phyloP scores from a whole-genome alignment of 192 early-diverging fungal genomes.

The Phycomyces nitens region DNA sequence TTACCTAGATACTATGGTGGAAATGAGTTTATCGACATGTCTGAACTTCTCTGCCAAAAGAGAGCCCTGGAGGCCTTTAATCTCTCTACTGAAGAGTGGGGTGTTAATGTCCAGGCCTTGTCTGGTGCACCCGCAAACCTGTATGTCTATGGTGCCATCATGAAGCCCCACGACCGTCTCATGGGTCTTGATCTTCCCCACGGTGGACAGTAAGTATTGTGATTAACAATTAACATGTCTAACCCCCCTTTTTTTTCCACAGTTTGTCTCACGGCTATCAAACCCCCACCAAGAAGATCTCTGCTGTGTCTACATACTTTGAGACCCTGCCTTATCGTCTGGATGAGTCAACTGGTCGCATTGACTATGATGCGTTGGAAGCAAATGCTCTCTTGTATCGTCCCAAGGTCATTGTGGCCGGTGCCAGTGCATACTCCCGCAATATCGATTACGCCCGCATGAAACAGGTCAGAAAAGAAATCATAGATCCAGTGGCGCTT shows the following conservation, averaged over 20 bases:
- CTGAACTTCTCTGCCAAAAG: conserved; percentile 90
- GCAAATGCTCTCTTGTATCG: conserved; percentile 78
- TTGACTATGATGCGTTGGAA: conserved; percentile 91
- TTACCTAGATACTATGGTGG: conserved; percentile 92
- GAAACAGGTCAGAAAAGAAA: conserved; percentile 41
- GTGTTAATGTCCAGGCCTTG: conserved; percentile 96
- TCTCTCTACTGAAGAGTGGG: conserved; percentile 84
- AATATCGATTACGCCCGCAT: conserved; percentile 92
- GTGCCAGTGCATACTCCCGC: conserved; percentile 91
- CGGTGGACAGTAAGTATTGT: conserved; percentile 90
- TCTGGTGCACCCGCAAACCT: conserved; percentile 97
- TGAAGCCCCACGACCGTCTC: conserved; percentile 95
- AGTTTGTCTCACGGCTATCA: conserved; percentile 98
- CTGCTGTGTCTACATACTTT: conserved; percentile 90
- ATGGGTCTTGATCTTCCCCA: conserved; percentile 98
- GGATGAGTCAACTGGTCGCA: conserved; percentile 82
- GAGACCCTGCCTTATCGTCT: conserved; percentile 95
- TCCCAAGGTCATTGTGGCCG: conserved; percentile 95
- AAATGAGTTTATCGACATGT: conserved; percentile 96
- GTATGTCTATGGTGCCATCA: conserved; percentile 91
- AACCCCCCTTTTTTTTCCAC: not conserved
- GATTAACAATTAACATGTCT: not conserved
- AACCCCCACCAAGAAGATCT: conserved; percentile 95
- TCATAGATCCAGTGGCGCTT: not conserved
- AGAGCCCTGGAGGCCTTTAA: conserved; percentile 93